A percentile compares a stretch with the other conserved stretches of the same genome.
Evolutionary conservation across 306 rosid species (phyloP).

Genomic region (Dryas alaskensis): DNA sequence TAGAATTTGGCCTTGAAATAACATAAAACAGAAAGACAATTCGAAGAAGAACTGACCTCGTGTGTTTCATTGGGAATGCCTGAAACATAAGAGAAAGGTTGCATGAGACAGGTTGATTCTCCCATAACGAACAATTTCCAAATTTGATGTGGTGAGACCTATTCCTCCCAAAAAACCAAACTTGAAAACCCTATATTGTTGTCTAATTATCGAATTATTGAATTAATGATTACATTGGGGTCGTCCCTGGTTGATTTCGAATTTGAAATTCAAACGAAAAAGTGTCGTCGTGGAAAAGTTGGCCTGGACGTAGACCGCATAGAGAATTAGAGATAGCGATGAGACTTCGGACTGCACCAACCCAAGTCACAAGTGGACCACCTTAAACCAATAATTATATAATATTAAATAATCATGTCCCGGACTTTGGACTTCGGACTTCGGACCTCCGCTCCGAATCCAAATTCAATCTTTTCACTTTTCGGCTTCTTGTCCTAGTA

Average conservation of each 20-base stretch:
- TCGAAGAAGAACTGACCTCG: constrained; percentile 44
- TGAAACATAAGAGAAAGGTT: constrained; percentile 81
- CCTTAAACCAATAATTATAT: too few relatives aligned
- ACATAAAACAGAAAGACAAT: background rate
- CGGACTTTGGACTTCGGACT: background rate
- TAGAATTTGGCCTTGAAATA: background rate
- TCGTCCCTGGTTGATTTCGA: constrained; percentile 33
- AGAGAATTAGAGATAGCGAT: background rate
- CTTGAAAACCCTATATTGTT: constrained; percentile 29
- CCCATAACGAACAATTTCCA: constrained; percentile 48
- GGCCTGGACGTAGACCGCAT: constrained; percentile 9
- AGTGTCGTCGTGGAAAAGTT: constrained; percentile 36
- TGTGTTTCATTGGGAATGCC: constrained; percentile 69
- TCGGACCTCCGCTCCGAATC: background rate
- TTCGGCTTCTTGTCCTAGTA: background rate
- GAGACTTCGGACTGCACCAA: constrained; percentile 20
- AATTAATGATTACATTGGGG: background rate
- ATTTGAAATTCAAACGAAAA: constrained; percentile 61
- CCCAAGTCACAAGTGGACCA: constrained; percentile 4
- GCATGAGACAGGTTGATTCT: constrained; percentile 89
- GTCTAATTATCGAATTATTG: background rate
- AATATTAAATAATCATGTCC: too few relatives aligned
- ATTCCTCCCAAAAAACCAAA: constrained; percentile 40
- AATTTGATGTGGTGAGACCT: constrained; percentile 7
- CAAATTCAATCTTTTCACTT: background rate